A percentile compares a stretch with the other conserved stretches of the same genome.
Conservation (phyloP, 2,329 filamentous ascomycete genomes). For the Atkinsonella hypoxylon region DNA sequence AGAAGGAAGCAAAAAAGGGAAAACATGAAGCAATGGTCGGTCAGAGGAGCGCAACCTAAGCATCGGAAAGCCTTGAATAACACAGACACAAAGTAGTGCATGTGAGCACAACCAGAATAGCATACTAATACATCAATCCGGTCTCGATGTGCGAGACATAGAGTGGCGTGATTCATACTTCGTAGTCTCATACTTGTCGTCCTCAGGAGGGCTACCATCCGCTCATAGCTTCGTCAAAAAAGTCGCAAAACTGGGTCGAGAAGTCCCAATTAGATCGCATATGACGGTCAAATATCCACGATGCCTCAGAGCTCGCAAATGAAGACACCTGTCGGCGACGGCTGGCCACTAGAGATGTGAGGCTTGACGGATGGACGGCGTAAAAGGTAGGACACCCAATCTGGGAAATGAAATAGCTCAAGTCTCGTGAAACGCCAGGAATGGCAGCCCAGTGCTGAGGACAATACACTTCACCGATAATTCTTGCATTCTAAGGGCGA, state of each 20-base stretch:
- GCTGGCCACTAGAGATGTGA: conserved; percentile 36
- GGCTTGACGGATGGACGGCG: conserved; percentile 34
- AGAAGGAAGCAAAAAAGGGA: neutral
- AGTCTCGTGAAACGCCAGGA: conserved; percentile 29
- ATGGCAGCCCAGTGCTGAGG: conserved; percentile 36
- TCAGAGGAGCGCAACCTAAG: too few species aligned
- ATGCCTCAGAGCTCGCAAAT: neutral
- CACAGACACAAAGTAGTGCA: neutral
- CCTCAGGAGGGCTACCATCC: conserved; percentile 20
- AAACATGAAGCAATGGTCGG: neutral
- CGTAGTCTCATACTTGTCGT: conserved; percentile 16
- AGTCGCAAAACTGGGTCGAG: conserved; percentile 8
- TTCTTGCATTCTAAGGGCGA: conserved; percentile 31
- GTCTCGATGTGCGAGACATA: conserved; percentile 2
- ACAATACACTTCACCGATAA: conserved; percentile 41
- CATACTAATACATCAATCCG: neutral
- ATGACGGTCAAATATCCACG: neutral
- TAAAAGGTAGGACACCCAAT: conserved; percentile 37
- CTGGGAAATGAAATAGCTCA: conserved; percentile 29
- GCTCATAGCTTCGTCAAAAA: conserved; percentile 2
- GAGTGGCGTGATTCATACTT: conserved; percentile 1
- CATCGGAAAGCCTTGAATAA: neutral
- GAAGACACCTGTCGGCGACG: conserved; percentile 19
- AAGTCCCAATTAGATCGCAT: neutral
- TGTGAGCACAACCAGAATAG: neutral